These are phyloP conservation scores for Penicillium cinerascens DNA, from an alignment of 495 filamentous ascomycete genomes.

Conservation along the genomic window DNA sequence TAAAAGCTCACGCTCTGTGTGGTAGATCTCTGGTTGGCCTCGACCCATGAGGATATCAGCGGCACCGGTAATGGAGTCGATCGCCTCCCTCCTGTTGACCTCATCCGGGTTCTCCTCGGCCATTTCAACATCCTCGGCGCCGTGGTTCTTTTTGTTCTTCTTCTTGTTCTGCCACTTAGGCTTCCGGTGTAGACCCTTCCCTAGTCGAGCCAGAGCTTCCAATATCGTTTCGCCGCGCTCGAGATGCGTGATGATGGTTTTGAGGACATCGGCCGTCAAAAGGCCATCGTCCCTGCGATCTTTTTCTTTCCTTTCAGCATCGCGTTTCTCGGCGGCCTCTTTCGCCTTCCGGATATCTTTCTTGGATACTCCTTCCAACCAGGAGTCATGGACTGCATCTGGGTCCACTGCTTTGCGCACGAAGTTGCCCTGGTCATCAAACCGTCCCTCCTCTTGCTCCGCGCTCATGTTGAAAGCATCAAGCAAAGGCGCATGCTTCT, in stretches of 20 bases:
- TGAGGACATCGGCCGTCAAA: conserved; percentile 69
- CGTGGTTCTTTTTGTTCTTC: conserved; percentile 55
- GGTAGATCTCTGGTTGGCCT: conserved; percentile 84
- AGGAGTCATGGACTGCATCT: conserved; percentile 85
- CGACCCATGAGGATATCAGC: conserved; percentile 80
- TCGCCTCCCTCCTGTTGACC: conserved; percentile 59
- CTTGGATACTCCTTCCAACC: conserved; percentile 88
- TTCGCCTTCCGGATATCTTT: conserved; percentile 87
- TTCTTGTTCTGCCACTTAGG: conserved; percentile 58
- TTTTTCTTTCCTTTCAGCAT: conserved; percentile 66
- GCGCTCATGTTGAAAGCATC: conserved; percentile 93
- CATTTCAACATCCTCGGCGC: conserved; percentile 59
- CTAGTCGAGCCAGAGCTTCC: conserved; percentile 81
- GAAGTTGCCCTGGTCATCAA: conserved; percentile 87
- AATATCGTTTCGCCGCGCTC: conserved; percentile 84
- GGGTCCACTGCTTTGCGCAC: conserved; percentile 87
- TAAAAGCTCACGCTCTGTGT: conserved; percentile 78
- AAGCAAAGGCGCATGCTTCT: conserved; percentile 91
- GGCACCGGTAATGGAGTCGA: conserved; percentile 81
- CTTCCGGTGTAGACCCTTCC: conserved; percentile 61
- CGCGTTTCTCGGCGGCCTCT: conserved; percentile 82
- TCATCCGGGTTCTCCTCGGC: conserved; percentile 75
- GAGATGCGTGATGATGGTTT: conserved; percentile 64
- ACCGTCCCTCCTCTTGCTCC: conserved; percentile 89
- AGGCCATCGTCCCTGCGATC: conserved; percentile 69